A percentile compares a stretch with the other conserved stretches of the same genome.
phyloP scores from a whole-genome alignment of 768 basidiomycete species.

The Leccinum incarnatum region DNA sequence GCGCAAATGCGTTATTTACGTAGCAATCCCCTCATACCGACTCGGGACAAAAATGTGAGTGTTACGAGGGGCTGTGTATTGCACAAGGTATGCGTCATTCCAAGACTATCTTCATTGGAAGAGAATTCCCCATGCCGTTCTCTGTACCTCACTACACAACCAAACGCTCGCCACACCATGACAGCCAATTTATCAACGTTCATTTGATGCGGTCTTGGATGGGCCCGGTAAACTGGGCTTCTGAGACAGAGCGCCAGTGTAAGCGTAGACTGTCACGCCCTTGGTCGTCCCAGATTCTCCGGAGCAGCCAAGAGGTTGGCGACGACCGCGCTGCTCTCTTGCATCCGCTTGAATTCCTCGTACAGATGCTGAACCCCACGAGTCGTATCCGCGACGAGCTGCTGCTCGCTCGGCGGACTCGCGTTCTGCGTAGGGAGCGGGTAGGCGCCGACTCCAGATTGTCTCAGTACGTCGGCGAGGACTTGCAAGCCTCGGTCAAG shows the following conservation, averaged over 20 bases:
- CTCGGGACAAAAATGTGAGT: not conserved
- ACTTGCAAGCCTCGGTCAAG: conserved; percentile 50
- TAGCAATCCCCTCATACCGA: not conserved
- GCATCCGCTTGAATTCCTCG: conserved; percentile 48
- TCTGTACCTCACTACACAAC: not conserved
- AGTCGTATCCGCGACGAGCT: conserved; percentile 43
- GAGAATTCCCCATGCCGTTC: no score
- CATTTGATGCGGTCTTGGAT: not conserved
- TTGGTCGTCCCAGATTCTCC: conserved; percentile 57
- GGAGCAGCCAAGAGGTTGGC: conserved; percentile 49
- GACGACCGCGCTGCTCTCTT: conserved; percentile 29
- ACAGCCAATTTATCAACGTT: not conserved
- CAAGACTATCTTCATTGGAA: no score
- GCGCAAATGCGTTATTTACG: not conserved
- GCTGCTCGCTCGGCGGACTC: conserved; percentile 42
- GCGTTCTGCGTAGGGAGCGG: conserved; percentile 42
- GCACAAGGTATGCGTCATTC: no score
- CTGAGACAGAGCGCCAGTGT: not conserved
- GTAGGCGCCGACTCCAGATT: conserved; percentile 64
- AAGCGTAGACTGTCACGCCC: conserved; percentile 1
- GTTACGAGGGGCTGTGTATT: no score
- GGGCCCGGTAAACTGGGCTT: no score
- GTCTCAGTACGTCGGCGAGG: conserved; percentile 49
- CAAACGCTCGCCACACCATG: not conserved
- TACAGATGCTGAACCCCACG: conserved; percentile 45